Conservation (phyloP, 2,329 filamentous ascomycete genomes). For the Sporothrix brunneoviolacea region DNA sequence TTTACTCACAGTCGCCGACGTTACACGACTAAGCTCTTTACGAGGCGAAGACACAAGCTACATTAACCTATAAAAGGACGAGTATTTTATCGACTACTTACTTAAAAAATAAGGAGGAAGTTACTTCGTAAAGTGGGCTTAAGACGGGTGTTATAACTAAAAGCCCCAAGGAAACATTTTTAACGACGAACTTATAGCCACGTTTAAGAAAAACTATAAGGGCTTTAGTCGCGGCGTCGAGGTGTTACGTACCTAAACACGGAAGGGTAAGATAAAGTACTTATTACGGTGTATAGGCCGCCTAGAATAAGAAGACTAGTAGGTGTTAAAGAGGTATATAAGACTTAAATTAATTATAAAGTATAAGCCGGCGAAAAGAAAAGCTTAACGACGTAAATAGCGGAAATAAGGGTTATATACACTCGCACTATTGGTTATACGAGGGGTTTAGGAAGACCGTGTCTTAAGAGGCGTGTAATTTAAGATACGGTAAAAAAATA, state of each 20-base stretch:
- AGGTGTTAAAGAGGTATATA: not conserved
- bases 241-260: not conserved
- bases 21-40: not conserved
- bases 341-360: not conserved
- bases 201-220: not conserved
- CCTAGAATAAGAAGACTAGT: not conserved
- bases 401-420: not conserved
- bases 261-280: not conserved
- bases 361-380: not conserved
- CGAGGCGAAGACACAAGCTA: not conserved
- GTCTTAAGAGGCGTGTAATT: not conserved
- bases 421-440: too few species aligned
- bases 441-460: not conserved
- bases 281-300: not conserved
- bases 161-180: not conserved
- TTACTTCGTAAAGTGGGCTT: not conserved
- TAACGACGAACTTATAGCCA: not conserved
- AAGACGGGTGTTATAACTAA: not conserved
- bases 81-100: not conserved
- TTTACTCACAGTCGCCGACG: not conserved
- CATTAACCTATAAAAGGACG: not conserved
- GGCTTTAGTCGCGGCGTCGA: not conserved
- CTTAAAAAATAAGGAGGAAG: not conserved
- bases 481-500: not conserved
- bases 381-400: constrained; percentile 1